Evolutionary conservation across 768 basidiomycete species (phyloP), one percentile per base, ranked within the genome.

Genomic region (Psilocybe cyanescens): DNA sequence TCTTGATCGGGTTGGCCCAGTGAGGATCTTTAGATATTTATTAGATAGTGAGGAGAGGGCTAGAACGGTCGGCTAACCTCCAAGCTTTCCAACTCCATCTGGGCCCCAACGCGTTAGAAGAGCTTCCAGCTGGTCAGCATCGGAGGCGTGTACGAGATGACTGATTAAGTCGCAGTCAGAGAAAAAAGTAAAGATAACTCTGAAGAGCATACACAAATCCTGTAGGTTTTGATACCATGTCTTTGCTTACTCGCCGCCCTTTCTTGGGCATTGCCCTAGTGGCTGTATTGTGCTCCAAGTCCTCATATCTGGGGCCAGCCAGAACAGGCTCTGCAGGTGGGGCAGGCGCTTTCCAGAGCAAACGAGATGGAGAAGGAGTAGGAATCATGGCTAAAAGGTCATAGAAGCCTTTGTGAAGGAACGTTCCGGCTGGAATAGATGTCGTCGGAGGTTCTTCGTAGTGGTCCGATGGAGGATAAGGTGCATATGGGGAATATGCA

Each of bases 391-490:
- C 81, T 39, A 93, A 80, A 31, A 94, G 82, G 79, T 93, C 91
- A 75, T 92, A 94, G 80, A 94, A 94, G n/a, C 92, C 94, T 65
- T 92, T 90, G 83, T 95, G 92, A 41, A 94, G 78, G 55, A 94
- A 77, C 6, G 91, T 91, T 29, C 89, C 91, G 12, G 81, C 83
- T 56, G 86, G 86, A 64, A 89, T 75, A 59, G 83, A 79, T 33
- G 80, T 80, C n/a, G 77, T 68, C 3, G 67, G 61, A 35, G 77
- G 75, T 59, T 79, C 77, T 68, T 83, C 76, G 67, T 78, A 75
- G 33, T 74, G 62, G 67, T 76, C 71, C 64, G 77, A 44, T 44
- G 41, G 76, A 54, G 79, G 67, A 67, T 68, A 50, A 58, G 72
- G 74, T 52, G 69, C 58, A 66, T 70, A 73, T 55, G 76, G 76